Base-by-base conservation (phyloP, 2,329 filamentous ascomycete species). In the Ambrosiella cleistominuta region DNA sequence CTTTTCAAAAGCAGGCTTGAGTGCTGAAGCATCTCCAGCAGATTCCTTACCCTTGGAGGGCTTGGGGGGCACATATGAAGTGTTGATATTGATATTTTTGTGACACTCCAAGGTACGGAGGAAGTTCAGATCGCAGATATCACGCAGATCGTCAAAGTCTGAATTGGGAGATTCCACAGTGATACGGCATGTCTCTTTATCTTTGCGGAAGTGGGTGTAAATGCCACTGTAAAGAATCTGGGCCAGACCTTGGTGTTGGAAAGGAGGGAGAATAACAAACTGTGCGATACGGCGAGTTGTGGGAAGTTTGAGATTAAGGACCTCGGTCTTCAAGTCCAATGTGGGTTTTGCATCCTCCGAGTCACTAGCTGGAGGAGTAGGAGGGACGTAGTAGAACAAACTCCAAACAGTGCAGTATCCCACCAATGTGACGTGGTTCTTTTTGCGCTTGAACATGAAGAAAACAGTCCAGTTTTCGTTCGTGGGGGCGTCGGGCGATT, bases 91-190 rank as follows among this genome's bases (percentile, higher is more conserved):
- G 6, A 88, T 70, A 0, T 71, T 66, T 2, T 70, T 69, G 66
- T 87, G 86, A 7, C 78, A 75, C 0, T 81, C 74, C 2, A 78
- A 71, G 7, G 69, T 71, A 57, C 79, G 79, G 2, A 93, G 73
- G 63, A 81, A 82, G 3, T 74, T 71, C 38, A 91, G 72, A 65
- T 94, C 88, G 64, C 81, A 83, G 56, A 84, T 73, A 66, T 93
- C 87, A 63, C 88, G 80, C 64, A 94, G 74, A 60, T 88, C 81
- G 65, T 93, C 86, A 64, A 94, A 94, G 0, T 78, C 81, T 66
- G 91, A 86, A 65, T 87, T 97, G 0, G 93, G 94, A 62, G 97
- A 91, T 70, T 98, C 93, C 5, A 98, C 83, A 0, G 90, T 94
- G 65, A 98, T 79, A 67, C 97, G 91, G 57, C 81, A 75, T 7